phyloP scores from a whole-genome alignment of 306 rosid species.

The Leucaena leucocephala region DNA sequence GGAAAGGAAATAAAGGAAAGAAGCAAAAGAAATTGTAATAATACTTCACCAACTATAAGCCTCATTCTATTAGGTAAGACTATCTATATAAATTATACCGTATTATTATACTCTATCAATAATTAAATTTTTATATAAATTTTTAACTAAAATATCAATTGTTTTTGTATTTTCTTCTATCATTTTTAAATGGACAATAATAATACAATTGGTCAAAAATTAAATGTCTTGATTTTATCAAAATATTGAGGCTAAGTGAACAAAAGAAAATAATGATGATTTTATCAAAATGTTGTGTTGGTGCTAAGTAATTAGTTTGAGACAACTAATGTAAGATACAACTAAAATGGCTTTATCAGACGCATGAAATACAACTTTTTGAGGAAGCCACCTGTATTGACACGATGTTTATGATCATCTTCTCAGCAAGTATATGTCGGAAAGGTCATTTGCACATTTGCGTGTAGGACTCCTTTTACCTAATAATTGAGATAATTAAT shows the following conservation, averaged over 20 bases:
- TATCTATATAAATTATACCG: no score
- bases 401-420: neutral
- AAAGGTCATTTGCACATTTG: slow-evolving; percentile 37
- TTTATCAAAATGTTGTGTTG: slow-evolving; percentile 21
- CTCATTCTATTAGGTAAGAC: no score
- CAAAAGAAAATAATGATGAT: neutral
- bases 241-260: neutral
- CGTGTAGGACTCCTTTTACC: slow-evolving; percentile 42
- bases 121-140: no score
- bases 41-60: no score
- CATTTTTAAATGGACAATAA: no score
- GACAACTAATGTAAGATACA: slow-evolving; percentile 6
- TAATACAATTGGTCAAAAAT: neutral
- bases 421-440: neutral
- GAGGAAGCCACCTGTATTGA: slow-evolving; percentile 29
- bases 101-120: no score
- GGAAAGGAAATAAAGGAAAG: neutral
- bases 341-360: neutral
- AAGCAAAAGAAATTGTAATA: neutral
- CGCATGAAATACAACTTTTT: neutral
- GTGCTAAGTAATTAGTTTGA: slow-evolving; percentile 31
- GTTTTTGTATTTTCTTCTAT: no score
- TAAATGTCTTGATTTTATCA: slow-evolving; percentile 16
- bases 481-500: no score
- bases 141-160: no score